Evolutionary conservation across 352 stramenopile genomes (phyloP).

Genomic region (Lagenidium giganteum): DNA sequence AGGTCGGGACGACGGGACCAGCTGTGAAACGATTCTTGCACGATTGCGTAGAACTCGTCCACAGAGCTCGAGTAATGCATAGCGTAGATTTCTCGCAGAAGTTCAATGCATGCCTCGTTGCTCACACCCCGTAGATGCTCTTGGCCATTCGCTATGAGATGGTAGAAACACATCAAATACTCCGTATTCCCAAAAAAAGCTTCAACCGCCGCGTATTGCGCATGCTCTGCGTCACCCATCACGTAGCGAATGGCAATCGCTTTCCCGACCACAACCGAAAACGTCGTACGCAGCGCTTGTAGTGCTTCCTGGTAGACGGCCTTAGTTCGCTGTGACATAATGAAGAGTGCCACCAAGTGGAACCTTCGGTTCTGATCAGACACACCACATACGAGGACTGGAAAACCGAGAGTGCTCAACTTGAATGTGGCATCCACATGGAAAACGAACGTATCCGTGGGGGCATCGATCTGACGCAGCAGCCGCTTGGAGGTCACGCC

Average conservation of each 20-base stretch:
- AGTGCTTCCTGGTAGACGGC: not conserved
- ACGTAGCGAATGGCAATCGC: not conserved
- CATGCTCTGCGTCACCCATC: slow-evolving; percentile 14
- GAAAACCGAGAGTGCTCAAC: slow-evolving; percentile 1
- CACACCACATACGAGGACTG: slow-evolving; percentile 6
- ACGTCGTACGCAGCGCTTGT: not conserved
- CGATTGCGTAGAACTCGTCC: too few species aligned
- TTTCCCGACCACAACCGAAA: not conserved
- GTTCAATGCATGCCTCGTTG: too few species aligned
- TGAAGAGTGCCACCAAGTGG: slow-evolving; percentile 5
- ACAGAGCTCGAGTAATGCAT: too few species aligned
- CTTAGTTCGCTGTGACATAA: slow-evolving; percentile 5
- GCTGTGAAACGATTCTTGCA: too few species aligned
- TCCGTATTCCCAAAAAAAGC: not conserved
- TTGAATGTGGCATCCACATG: slow-evolving; percentile 10
- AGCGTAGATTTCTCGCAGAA: too few species aligned
- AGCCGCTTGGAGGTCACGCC: slow-evolving; percentile 3
- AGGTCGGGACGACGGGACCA: too few species aligned
- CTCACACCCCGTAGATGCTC: too few species aligned
- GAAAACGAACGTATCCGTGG: too few species aligned
- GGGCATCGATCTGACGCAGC: slow-evolving; percentile 1
- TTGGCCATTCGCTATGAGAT: slow-evolving; percentile 13
- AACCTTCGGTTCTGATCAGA: slow-evolving; percentile 1
- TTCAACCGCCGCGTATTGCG: slow-evolving; percentile 8
- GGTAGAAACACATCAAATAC: slow-evolving; percentile 19